Evolutionary conservation across 805 yeast genomes (phyloP), one percentile per base, ranked within the genome.

Genomic region (Ogataea naganishii): DNA sequence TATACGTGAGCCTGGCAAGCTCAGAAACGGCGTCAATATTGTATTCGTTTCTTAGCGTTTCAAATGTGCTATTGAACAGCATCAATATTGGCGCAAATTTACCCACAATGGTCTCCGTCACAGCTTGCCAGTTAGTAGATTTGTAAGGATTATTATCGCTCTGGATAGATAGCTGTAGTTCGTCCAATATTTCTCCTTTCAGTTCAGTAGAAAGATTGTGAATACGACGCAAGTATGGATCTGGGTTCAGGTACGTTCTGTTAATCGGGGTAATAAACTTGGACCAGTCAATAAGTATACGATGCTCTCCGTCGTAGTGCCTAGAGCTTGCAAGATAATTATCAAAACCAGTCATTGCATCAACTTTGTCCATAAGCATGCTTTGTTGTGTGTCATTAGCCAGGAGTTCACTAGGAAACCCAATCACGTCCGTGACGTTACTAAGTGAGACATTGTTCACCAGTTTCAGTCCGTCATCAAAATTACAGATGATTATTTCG

Each of bases 401-500:
- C n/a, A n/a, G n/a, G 12, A 23, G 16, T 22, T 49, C 56, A 8
- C 24, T 40, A 5, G 73, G 69, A 31, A 70, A 54, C 1, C 51
- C 60, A 6, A 68, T 30, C 10, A 59, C 33, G 5, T 59, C 60
- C 10, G 62, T 56, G 2, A 52, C 51, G 35, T 54, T 47, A 3
- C 53, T 43, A 25, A 70, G 36, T 0, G 71, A 55, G 4, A 63
- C 52, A 40, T 65, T 69, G 2, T 69, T 60, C 6, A 72, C 60
- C 20, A 74, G 37, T 33, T 62, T 62, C 5, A 72, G 26, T 33
- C 67, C 63, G n/a, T 60, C 64, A n/a, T 44, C 32, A 48, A 76
- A 74, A 42, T 75, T 72, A 51, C 83, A 76, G 9, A 75, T 32
- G 9, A 75, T 60, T n/a, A 75, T 59, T 45, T 75, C 83, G 45